Evolutionary conservation across 2,329 filamentous ascomycete genomes (phyloP), one percentile per base, ranked within the genome.

Genomic region (Colletotrichum sp.): DNA sequence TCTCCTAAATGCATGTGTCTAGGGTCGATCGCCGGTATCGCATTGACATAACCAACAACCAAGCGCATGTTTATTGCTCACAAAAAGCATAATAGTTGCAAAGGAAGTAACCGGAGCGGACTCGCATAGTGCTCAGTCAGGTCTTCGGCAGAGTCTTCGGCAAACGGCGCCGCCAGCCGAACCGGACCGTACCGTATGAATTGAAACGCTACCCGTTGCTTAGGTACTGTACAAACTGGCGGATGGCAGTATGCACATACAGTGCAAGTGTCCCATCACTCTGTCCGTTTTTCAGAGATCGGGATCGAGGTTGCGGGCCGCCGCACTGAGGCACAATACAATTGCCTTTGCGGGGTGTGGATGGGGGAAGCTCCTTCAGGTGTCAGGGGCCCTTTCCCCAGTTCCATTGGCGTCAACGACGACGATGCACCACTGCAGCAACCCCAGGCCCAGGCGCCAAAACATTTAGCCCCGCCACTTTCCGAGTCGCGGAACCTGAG

Each of bases 381-480:
- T 62, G 57, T 34, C 60, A 66, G 39, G 59, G 71, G 66, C 13
- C 36, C 28, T 52, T 75, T 75, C n/a, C 30, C 62, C 62, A 44
- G 30, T 52, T 52, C 44, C n/a, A 52, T 52, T 52, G 44, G 44
- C 12, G n/a, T 49, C 44, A 24, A 52, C 44, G 44, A 52, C n/a
- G n/a, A 52, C n/a, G 44, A 52, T 52, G 44, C 44, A 64, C 62
- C 21, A 15, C 21, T 64, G n/a, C 62, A 32, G 21, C 34, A 64
- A 21, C 24, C 26, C 26, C 30, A 7, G 62, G 62, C 63, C 26
- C 73, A 73, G 28, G 65, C 75, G 75, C 71, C 66, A 75, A 75
- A 75, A 76, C 75, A 62, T 76, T 76, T 76, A 76, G 72, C 75
- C 75, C 75, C 75, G 71, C 72, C 75, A 76, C 75, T 76, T 70